Conservation (phyloP, 352 stramenopile species). For the Phytophthora ohioensis region DNA sequence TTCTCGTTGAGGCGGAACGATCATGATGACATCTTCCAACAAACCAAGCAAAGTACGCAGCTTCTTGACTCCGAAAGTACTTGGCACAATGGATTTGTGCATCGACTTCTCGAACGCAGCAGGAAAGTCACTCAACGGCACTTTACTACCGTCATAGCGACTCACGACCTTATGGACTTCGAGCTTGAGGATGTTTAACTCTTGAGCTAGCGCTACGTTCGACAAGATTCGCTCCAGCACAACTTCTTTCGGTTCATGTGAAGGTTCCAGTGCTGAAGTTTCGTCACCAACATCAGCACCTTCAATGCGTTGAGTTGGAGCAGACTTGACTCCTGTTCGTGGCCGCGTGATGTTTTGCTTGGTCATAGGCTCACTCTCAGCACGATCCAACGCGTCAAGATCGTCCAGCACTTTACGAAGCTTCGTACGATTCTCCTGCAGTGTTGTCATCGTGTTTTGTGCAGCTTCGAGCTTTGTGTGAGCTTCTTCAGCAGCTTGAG, state of each 20-base stretch:
- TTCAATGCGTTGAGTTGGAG: slow-evolving; percentile 6
- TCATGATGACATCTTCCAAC: slow-evolving; percentile 61
- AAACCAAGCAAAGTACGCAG: slow-evolving; percentile 67
- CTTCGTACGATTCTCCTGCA: slow-evolving; percentile 36
- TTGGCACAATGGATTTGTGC: slow-evolving; percentile 70
- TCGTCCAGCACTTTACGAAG: slow-evolving; percentile 67
- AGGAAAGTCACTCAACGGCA: slow-evolving; percentile 63
- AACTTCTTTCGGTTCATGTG: slow-evolving; percentile 56
- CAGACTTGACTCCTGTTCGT: slow-evolving; percentile 26
- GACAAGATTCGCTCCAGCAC: slow-evolving; percentile 57
- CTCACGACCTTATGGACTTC: slow-evolving; percentile 82
- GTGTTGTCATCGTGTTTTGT: slow-evolving; percentile 25
- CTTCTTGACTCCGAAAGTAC: slow-evolving; percentile 79
- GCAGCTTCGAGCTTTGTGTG: slow-evolving; percentile 28
- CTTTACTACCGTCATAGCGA: slow-evolving; percentile 49
- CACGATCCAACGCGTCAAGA: slow-evolving; percentile 67
- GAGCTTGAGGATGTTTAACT: slow-evolving; percentile 74
- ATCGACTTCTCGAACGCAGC: slow-evolving; percentile 66
- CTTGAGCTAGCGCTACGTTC: slow-evolving; percentile 50
- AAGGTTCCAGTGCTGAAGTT: not conserved
- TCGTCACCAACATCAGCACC: not conserved
- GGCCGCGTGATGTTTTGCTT: slow-evolving; percentile 70
- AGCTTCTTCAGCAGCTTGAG: slow-evolving; percentile 28
- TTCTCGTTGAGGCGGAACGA: slow-evolving; percentile 57
- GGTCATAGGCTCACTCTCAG: slow-evolving; percentile 62